These are phyloP conservation scores for Xerocomus nothofagi DNA, from an alignment of 1,284 basidiomycete species.

Conservation along the genomic window DNA sequence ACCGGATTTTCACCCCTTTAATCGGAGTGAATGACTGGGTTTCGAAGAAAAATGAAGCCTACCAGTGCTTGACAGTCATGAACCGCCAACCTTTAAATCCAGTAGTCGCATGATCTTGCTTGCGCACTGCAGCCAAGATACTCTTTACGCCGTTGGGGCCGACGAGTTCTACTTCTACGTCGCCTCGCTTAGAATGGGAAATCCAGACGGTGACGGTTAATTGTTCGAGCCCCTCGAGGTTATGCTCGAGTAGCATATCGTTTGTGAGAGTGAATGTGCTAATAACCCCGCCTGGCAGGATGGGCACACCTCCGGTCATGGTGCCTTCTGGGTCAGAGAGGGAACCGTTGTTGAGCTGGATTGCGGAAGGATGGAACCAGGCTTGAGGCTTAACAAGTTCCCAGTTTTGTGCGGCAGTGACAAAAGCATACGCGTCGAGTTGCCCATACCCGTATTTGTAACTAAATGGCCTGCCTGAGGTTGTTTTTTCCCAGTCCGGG, in stretches of 20 bases:
- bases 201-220: slow-evolving; percentile 95
- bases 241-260: slow-evolving; percentile 69
- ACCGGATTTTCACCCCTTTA: slow-evolving; percentile 88
- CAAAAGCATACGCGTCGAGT: slow-evolving; percentile 82
- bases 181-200: slow-evolving; percentile 81
- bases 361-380: slow-evolving; percentile 77
- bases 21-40: slow-evolving; percentile 18
- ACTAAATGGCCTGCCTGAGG: slow-evolving; percentile 80
- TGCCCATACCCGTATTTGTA: slow-evolving; percentile 98
- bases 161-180: slow-evolving; percentile 87
- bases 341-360: slow-evolving; percentile 66
- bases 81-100: slow-evolving; percentile 96
- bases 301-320: slow-evolving; percentile 66
- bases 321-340: slow-evolving; percentile 52
- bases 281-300: slow-evolving; percentile 67
- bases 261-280: slow-evolving; percentile 72
- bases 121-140: slow-evolving; percentile 75
- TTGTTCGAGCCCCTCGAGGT: slow-evolving; percentile 90
- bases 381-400: slow-evolving; percentile 91
- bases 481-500: slow-evolving; percentile 91
- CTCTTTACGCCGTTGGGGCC: slow-evolving; percentile 89
- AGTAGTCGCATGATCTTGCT: slow-evolving; percentile 63
- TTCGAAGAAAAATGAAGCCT: slow-evolving; percentile 26
- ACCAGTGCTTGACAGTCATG: slow-evolving; percentile 99
- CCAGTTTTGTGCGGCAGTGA: slow-evolving; percentile 84